Percentiles rank a stretch among this genome's conserved stretches.
Conservation (phyloP, 1,139 yeast genomes). For the Wickerhamomyces sp. region DNA sequence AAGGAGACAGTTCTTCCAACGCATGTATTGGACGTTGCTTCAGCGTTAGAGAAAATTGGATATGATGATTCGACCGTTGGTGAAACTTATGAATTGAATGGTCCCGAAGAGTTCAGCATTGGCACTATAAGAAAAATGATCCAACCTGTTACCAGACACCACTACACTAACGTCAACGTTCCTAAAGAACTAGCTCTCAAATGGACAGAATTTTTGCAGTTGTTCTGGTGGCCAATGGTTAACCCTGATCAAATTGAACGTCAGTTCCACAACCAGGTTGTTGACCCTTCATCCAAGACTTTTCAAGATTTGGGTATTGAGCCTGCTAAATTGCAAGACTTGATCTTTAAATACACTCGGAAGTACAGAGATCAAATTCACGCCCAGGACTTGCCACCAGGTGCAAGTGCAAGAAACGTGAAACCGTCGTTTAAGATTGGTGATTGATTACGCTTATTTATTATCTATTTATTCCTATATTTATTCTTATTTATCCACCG, state of each 20-base stretch:
- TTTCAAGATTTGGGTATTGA: conserved; percentile 72
- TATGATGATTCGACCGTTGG: conserved; percentile 80
- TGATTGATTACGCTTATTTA: conserved; percentile 2
- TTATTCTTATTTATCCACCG: neutral
- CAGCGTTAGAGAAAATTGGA: conserved; percentile 73
- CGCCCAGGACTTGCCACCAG: conserved; percentile 27
- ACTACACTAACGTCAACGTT: conserved; percentile 40
- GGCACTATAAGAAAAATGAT: conserved; percentile 67
- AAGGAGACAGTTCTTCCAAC: conserved; percentile 65
- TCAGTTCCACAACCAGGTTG: conserved; percentile 61
- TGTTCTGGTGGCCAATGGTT: conserved; percentile 63
- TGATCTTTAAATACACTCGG: conserved; percentile 49
- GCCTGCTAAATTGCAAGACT: conserved; percentile 64
- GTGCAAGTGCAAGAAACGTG: conserved; percentile 16
- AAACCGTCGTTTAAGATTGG: conserved; percentile 1
- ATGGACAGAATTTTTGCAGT: conserved; percentile 47
- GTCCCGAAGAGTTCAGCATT: conserved; percentile 63
- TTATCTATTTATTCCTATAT: conserved; percentile 5
- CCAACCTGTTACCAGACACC: conserved; percentile 48
- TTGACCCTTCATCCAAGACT: conserved; percentile 58
- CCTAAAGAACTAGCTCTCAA: conserved; percentile 45
- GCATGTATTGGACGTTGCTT: conserved; percentile 75
- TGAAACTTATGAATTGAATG: conserved; percentile 68
- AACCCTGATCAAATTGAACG: conserved; percentile 77
- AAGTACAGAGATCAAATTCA: conserved; percentile 23